These are phyloP conservation scores for Tylopilus sp. DNA, from an alignment of 768 basidiomycete genomes.

Conservation along the genomic window DNA sequence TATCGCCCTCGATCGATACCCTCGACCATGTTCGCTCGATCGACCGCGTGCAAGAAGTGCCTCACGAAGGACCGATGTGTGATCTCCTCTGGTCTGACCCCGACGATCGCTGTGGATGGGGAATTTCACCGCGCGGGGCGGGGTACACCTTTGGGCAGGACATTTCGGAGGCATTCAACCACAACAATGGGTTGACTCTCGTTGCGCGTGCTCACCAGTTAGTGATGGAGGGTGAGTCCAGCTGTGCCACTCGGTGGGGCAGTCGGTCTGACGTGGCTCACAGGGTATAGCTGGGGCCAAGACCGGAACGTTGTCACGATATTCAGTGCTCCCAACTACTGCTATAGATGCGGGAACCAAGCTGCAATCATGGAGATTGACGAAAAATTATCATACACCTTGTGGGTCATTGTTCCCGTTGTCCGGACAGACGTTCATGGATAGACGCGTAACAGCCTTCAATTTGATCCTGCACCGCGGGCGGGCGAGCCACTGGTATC, in stretches of 20 bases:
- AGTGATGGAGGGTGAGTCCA: slow-evolving; percentile 87
- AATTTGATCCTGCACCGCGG: slow-evolving; percentile 99
- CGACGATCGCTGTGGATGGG: slow-evolving; percentile 99
- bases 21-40: slow-evolving; percentile 99
- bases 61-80: slow-evolving; percentile 99
- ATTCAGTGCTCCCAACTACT: slow-evolving; percentile 99
- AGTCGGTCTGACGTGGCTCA: slow-evolving; percentile 4
- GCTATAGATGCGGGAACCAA: slow-evolving; percentile 99
- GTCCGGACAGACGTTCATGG: slow-evolving; percentile 1
- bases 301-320: slow-evolving; percentile 99
- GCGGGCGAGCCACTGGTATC: slow-evolving; percentile 98
- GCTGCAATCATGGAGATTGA: slow-evolving; percentile 99
- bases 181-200: slow-evolving; percentile 96
- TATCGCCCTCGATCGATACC: slow-evolving; percentile 98
- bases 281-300: slow-evolving; percentile 96
- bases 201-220: slow-evolving; percentile 93
- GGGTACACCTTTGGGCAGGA: slow-evolving; percentile 99
- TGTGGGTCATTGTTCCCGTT: slow-evolving; percentile 48
- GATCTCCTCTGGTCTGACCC: slow-evolving; percentile 99
- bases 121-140: slow-evolving; percentile 96
- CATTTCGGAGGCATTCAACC: slow-evolving; percentile 98
- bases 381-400: slow-evolving; percentile 93
- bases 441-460: slow-evolving; percentile 77
- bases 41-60: slow-evolving; percentile 98
- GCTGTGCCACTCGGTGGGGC: neutral